A percentile compares a stretch with the other conserved stretches of the same genome.
Conservation (phyloP, 192 early-diverging fungal genomes). For the Coemansia sp. region DNA sequence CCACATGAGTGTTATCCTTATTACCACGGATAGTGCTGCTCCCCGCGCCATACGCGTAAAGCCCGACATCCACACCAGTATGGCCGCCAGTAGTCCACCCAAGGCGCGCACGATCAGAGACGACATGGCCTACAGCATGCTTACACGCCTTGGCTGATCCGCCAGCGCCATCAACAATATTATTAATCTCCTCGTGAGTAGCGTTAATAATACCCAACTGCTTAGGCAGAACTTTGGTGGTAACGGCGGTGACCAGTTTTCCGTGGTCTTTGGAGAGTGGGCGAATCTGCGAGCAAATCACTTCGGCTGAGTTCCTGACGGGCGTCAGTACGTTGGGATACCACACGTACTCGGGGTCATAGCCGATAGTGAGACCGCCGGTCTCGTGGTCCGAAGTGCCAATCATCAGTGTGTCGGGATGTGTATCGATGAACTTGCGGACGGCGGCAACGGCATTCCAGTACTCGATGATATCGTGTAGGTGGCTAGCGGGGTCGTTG, state of each 20-base stretch:
- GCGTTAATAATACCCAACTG: slow-evolving; percentile 41
- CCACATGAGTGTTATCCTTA: slow-evolving; percentile 72
- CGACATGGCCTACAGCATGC: slow-evolving; percentile 24
- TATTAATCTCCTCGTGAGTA: slow-evolving; percentile 23
- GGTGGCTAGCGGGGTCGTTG: slow-evolving; percentile 63
- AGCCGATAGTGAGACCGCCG: slow-evolving; percentile 59
- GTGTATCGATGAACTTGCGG: slow-evolving; percentile 45
- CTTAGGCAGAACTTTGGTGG: slow-evolving; percentile 19
- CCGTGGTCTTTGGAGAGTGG: neutral
- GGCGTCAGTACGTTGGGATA: slow-evolving; percentile 32
- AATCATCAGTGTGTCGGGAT: slow-evolving; percentile 58
- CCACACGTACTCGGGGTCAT: slow-evolving; percentile 60
- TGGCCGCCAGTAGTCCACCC: slow-evolving; percentile 88
- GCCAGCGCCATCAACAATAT: neutral
- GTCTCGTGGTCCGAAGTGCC: slow-evolving; percentile 69
- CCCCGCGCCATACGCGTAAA: slow-evolving; percentile 64
- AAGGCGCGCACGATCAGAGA: slow-evolving; percentile 35
- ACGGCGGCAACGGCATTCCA: slow-evolving; percentile 57
- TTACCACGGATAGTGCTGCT: slow-evolving; percentile 44
- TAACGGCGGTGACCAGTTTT: neutral
- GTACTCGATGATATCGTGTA: slow-evolving; percentile 63
- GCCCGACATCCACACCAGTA: slow-evolving; percentile 88
- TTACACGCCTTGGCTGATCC: slow-evolving; percentile 18
- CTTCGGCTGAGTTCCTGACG: slow-evolving; percentile 40
- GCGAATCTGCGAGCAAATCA: slow-evolving; percentile 18